Base-by-base conservation (phyloP, 768 basidiomycete species). In the Megacollybia marginata region DNA sequence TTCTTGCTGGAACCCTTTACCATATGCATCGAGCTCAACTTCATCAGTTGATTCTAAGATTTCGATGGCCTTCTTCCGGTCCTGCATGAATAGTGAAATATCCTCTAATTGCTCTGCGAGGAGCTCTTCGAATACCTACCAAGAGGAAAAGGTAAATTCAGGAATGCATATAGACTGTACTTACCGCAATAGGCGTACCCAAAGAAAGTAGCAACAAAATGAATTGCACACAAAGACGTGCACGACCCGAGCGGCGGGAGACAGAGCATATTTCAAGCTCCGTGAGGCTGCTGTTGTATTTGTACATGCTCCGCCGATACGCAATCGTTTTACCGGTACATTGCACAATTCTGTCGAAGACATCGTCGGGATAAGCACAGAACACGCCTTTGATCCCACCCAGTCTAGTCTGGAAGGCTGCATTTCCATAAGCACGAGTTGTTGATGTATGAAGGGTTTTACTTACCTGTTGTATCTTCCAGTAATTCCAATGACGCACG, bases 151-250 rank as follows among this genome's bases (percentile, higher is more conserved):
- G 38, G 2, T 15, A 36, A 10, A 16, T 10, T 42, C 18, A 20
- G n/a, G 9, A 32, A 32, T 19, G 23, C 13, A 23, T 44, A 28
- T 42, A 50, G 31, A 43, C 54, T 57, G 0, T 46, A 43, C 18
- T 3, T 28, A 28, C 23, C 23, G 23, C 23, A 28, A 28, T 28
- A 6, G 23, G 23, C 6, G 54, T 51, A 13, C 57, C 55, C 5
- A 48, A 52, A 15, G 55, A 55, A 2, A 60, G 46, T 4, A 60
- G 46, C 10, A 60, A 50, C 12, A 56, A 19, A 18, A 60, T 58
- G 48, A 58, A 60, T 34, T 58, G 57, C 44, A 50, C 53, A 47
- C 58, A 58, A 1, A 60, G 55, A 12, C 59, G 57, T 9, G 55
- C 59, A 10, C 36, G 10, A n/a, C 48, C 48, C 1, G 54, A 57